Percentiles rank a stretch among this genome's conserved stretches.
Conservation (phyloP, 495 filamentous ascomycete species). For the Sporormia fimetaria region DNA sequence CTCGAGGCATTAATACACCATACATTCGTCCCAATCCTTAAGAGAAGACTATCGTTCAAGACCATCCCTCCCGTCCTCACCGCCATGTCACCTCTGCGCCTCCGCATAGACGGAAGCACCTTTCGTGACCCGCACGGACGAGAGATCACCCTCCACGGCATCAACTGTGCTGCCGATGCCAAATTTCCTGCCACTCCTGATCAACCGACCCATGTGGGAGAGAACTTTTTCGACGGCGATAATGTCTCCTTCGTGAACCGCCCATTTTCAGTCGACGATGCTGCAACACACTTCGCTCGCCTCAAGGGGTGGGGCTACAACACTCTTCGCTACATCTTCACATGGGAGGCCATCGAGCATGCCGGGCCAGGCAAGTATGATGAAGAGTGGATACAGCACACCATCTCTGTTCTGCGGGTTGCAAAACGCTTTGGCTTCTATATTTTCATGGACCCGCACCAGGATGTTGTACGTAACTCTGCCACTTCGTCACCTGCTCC, state of each 20-base stretch:
- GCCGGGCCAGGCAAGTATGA: conserved; percentile 90
- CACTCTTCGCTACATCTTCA: conserved; percentile 90
- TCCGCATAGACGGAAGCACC: conserved; percentile 69
- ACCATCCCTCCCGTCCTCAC: conserved; percentile 29
- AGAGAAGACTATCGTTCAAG: no score
- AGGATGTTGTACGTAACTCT: conserved; percentile 64
- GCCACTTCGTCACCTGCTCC: not conserved
- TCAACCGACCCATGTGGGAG: conserved; percentile 62
- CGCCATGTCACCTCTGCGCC: conserved; percentile 35
- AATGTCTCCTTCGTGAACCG: conserved; percentile 78
- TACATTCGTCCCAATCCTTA: no score
- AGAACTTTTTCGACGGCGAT: conserved; percentile 87
- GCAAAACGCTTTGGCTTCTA: conserved; percentile 89
- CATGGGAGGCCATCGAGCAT: conserved; percentile 97
- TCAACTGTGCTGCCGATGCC: conserved; percentile 57
- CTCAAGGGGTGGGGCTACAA: conserved; percentile 87
- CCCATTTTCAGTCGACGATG: conserved; percentile 73
- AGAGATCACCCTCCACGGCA: conserved; percentile 56
- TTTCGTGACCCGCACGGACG: conserved; percentile 64
- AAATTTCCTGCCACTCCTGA: conserved; percentile 67
- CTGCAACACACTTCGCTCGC: conserved; percentile 76
- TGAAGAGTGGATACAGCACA: conserved; percentile 84
- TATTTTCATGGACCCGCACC: conserved; percentile 95
- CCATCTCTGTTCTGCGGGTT: conserved; percentile 67
- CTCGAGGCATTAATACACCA: no score